Conservation (phyloP, 2,329 filamentous ascomycete genomes). For the Coniochaeta sp. region DNA sequence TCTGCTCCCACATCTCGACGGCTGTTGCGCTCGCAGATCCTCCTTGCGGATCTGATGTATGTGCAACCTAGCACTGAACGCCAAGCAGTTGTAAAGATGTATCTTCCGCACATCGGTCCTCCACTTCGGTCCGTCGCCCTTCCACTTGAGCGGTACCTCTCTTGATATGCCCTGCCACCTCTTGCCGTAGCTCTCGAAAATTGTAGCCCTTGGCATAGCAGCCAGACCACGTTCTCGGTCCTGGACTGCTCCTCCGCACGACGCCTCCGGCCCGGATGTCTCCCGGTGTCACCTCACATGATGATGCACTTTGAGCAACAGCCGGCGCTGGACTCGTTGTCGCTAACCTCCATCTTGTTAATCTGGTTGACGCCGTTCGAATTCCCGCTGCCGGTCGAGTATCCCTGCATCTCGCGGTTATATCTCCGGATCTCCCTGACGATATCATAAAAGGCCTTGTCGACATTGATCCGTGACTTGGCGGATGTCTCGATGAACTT, state of each 20-base stretch:
- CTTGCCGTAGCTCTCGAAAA: neutral
- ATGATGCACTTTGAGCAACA: conserved; percentile 84
- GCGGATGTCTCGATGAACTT: conserved; percentile 99
- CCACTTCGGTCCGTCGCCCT: neutral
- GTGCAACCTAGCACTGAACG: conserved; percentile 1
- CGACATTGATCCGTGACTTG: conserved; percentile 96
- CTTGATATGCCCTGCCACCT: neutral
- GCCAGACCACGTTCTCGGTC: conserved; percentile 1
- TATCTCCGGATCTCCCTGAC: conserved; percentile 96
- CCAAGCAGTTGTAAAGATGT: conserved; percentile 1
- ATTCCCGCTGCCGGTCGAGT: conserved; percentile 63
- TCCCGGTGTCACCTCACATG: conserved; percentile 55
- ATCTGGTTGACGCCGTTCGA: conserved; percentile 54
- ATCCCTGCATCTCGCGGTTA: conserved; percentile 95
- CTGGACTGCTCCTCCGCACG: neutral
- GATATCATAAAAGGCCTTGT: conserved; percentile 97
- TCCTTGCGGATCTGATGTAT: neutral
- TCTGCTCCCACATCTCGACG: neutral
- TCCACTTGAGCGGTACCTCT: neutral
- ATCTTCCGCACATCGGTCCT: neutral
- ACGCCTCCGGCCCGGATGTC: neutral
- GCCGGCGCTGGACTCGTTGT: conserved; percentile 59
- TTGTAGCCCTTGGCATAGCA: conserved; percentile 5
- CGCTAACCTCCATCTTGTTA: conserved; percentile 74
- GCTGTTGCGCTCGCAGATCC: neutral